Base-by-base conservation (phyloP, 116 monocot genomes). In the Dioscorea cayenensis region DNA sequence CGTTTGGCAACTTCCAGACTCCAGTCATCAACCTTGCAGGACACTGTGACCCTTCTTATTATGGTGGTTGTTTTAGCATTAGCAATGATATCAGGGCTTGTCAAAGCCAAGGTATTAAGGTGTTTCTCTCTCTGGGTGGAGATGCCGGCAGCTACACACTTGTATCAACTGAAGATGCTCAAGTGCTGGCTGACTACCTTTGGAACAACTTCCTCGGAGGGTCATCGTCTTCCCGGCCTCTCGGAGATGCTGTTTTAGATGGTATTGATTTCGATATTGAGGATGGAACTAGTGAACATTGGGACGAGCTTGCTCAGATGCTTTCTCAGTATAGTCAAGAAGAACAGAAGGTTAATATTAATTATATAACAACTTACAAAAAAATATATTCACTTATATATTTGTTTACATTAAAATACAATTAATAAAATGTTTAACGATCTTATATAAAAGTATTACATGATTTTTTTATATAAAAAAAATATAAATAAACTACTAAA, bases 181-280 rank as follows among this genome's bases (percentile, higher is more conserved):
- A 18, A 14, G 2, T 2, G 2, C 2, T 51, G 2, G 51, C 51
- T 2, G 14, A 4, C 2, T 51, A 18, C 51, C 14, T 51, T 7
- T 18, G 51, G 51, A 51, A 51, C 51, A 51, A 51, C 51, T 51
- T 51, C 51, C 17, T 51, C 6, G 51, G 51, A 2, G 51, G 51
- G 8, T 51, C 51, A 2, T 51, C 51, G 16, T 4, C 16, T 18
- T 51, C 51, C 2, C 51, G 51, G 2, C 71, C 71, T 32, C 37
- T 71, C 11, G 71, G 55, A 14, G 52, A 51, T 13, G 69, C 69
- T 14, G 69, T 69, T 21, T 18, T 69, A 14, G 51, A 69, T 35
- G 71, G 71, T 37, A 51, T 61, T 8, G 71, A 61, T 37, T 71
- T 71, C 61, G 71, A 71, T 29, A 71, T 71, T 9, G 71, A 71